Base-by-base conservation (phyloP, 345 rosid genomes). In the Euphorbia pulcherrima region DNA sequence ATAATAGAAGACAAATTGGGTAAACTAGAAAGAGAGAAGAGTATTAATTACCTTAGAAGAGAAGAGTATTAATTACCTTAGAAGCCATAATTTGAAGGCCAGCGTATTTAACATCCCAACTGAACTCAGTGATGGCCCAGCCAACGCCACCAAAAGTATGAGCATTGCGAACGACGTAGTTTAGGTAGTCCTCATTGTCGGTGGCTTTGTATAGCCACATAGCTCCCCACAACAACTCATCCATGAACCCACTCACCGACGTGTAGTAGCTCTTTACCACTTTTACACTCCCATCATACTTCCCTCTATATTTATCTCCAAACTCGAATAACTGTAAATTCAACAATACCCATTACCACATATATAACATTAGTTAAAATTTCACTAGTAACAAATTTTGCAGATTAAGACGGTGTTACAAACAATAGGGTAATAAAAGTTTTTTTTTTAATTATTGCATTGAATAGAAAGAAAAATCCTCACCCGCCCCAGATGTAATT, bases 171-270 rank as follows among this genome's bases (percentile, higher is more conserved):
- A 76, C 52, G 1, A 68, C 73, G 47, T 76, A 76, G n/a, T 57
- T 58, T 44, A 76, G 30, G 62, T 68, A 67, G 14, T 23, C 65
- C 21, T 48, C 67, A 24, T 68, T 68, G 80, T 63, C 75, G 66
- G 80, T 76, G 76, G 80, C 80, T 33, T 72, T 76, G 73, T 76
- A 72, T 29, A 76, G 56, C 80, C 80, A 76, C 72, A 76, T 16
- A 29, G 70, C 69, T 37, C 68, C 73, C 76, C 80, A 94, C 78
- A 94, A 72, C 86, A 94, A 75, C 86, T 94, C 99, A 60, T 94
- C 99, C 90, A 77, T 87, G 86, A 85, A 91, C 44, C 99, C 99
- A 81, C 99, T 94, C 80, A 91, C 96, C 72, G 99, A 94, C 70
- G 92, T 88, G 60, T 94, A 94, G 87, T 91, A 94, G 78, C 75